These are phyloP conservation scores for Lithocarpus polystachyus DNA, from an alignment of 306 rosid species.

Conservation along the genomic window DNA sequence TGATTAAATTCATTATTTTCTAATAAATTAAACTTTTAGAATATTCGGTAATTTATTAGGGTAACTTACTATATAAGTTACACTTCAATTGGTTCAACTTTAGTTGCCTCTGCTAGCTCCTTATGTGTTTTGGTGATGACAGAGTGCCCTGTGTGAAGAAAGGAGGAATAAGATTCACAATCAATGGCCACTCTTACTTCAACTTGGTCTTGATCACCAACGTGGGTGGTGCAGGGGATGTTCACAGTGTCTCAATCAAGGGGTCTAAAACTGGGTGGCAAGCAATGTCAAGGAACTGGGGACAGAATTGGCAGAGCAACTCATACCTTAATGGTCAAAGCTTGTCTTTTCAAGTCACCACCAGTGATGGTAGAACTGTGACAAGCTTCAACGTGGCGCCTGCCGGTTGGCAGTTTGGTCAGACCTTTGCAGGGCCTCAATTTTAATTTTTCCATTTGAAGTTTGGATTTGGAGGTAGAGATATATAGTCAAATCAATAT, in stretches of 20 bases:
- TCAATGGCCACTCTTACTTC: constrained; percentile 94
- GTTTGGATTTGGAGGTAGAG: not conserved
- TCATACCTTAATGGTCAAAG: constrained; percentile 71
- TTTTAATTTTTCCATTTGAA: constrained; percentile 26
- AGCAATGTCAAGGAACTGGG: constrained; percentile 90
- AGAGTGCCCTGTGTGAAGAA: constrained; percentile 80
- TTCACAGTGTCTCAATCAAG: constrained; percentile 73
- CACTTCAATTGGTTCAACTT: no score
- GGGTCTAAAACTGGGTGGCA: constrained; percentile 83
- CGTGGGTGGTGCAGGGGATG: constrained; percentile 87
- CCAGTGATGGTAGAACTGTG: constrained; percentile 75
- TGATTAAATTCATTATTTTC: not conserved
- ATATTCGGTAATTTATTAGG: no score
- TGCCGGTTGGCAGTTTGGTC: constrained; percentile 79
- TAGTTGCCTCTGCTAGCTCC: not conserved
- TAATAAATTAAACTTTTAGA: no score
- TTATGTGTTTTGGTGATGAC: constrained; percentile 10
- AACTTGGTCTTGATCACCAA: constrained; percentile 83
- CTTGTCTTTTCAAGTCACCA: constrained; percentile 81
- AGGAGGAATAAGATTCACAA: constrained; percentile 90
- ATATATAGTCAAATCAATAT: not conserved
- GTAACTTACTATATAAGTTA: no score
- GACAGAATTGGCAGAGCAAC: constrained; percentile 95
- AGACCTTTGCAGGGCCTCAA: constrained; percentile 70
- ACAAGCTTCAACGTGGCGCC: constrained; percentile 61